Conservation (phyloP, 2,329 filamentous ascomycete genomes). For the Talaromyces sp. region DNA sequence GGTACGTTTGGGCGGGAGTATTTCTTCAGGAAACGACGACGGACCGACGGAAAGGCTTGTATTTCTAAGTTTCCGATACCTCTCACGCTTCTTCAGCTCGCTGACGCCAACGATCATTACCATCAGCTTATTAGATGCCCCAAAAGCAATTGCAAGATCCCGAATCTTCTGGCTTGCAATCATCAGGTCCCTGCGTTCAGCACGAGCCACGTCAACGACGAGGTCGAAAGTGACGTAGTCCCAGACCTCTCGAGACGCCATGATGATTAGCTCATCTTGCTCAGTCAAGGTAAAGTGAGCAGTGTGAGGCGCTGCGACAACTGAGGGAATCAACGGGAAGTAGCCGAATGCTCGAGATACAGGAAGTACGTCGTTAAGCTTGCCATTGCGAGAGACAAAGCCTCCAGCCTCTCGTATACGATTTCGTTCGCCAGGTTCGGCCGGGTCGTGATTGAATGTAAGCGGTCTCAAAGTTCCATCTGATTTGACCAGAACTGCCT, state of each 20-base stretch:
- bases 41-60: conserved; percentile 53
- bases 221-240: conserved; percentile 87
- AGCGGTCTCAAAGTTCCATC: conserved; percentile 79
- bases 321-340: conserved; percentile 83
- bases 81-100: conserved; percentile 81
- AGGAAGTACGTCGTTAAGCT: conserved; percentile 83
- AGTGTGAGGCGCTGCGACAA: conserved; percentile 86
- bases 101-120: conserved; percentile 96
- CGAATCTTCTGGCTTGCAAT: conserved; percentile 88
- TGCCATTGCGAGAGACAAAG: conserved; percentile 91
- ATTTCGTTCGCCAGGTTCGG: conserved; percentile 75
- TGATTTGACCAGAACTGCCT: conserved; percentile 90
- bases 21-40: conserved; percentile 62
- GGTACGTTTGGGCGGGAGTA: conserved; percentile 60
- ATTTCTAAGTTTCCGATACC: conserved; percentile 29
- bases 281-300: conserved; percentile 74
- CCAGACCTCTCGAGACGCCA: conserved; percentile 92
- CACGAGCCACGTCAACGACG: conserved; percentile 84
- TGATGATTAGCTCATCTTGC: conserved; percentile 86
- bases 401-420: conserved; percentile 92
- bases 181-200: conserved; percentile 87
- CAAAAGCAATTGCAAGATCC: conserved; percentile 92
- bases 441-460: conserved; percentile 89
- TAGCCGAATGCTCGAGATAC: conserved; percentile 96
- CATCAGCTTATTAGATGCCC: conserved; percentile 92